Evolutionary conservation across 495 filamentous ascomycete species (phyloP), one percentile per base, ranked within the genome.

Genomic region (Penicillium roqueforti): DNA sequence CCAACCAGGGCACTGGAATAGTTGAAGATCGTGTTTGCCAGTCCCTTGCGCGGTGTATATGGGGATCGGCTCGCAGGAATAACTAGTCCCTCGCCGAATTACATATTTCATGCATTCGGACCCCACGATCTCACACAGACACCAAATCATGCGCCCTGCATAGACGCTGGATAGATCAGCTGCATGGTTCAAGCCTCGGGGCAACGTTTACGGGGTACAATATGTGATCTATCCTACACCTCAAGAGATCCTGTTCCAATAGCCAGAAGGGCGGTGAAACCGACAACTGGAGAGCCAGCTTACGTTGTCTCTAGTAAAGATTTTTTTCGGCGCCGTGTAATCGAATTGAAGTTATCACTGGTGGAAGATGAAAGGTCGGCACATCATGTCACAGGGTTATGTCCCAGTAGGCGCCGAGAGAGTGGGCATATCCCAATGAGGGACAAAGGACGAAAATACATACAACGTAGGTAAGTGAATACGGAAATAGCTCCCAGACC

Each of bases 211-310:
- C 18, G 32, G 14, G 14, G 46, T 48, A 20, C 31, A 28, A 31
- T 40, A 43, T 44, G 20, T 52, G 50, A 52, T 42, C 25, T 36
- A 52, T 52, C 39, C 40, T 56, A 28, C 48, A 23, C 43, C 36
- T 18, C 28, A 25, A 32, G 38, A 45, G 31, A 34, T 48, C 36
- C 38, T 22, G 29, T 20, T 48, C 31, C 29, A 31, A 37, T 38
- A 11, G 20, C 36, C 18, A 36, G 57, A 65, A 53, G 47, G 57
- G 63, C 63, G 63, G 63, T 66, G 62, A 63, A 53, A 48, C 43
- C 26, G 18, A 39, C 19, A 28, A 28, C 32, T 40, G 34, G 47
- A 20, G 47, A 49, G n/a, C n/a, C 29, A 4, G n/a, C 11, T 25
- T 38, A 34, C 40, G 37, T 49, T 40, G 32, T 47, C 6, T 34